phyloP scores from a whole-genome alignment of 345 rosid species.

The Gossypium sturtianum region DNA sequence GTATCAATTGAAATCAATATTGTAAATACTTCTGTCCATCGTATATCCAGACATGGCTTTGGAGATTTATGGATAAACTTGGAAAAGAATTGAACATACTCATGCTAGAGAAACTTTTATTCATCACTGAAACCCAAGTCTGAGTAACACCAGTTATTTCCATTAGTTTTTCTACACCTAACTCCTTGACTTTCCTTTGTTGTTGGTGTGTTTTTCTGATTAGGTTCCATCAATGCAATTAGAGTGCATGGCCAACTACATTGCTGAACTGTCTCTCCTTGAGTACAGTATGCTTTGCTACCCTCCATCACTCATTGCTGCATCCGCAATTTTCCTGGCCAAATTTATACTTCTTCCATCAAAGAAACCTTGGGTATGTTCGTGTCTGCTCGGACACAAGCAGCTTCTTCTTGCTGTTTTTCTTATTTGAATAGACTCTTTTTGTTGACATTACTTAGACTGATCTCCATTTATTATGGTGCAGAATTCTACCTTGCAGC shows the following conservation, averaged over 20 bases:
- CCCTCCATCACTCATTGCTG: constrained; percentile 79
- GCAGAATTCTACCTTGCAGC: constrained; percentile 78
- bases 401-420: not conserved
- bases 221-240: constrained; percentile 60
- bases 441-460: not conserved
- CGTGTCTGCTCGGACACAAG: not conserved
- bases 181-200: not conserved
- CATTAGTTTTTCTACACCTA: not conserved
- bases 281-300: constrained; percentile 73
- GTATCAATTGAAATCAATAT: too few relatives aligned
- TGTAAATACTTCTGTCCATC: too few relatives aligned
- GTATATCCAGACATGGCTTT: too few relatives aligned
- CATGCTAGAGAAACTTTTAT: too few relatives aligned
- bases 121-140: too few relatives aligned
- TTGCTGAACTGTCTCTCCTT: constrained; percentile 68
- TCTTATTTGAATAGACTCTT: not conserved
- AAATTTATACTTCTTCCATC: constrained; percentile 64
- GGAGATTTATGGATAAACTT: too few relatives aligned
- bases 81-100: too few relatives aligned
- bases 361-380: constrained; percentile 79
- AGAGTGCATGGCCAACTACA: constrained; percentile 77
- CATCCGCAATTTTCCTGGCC: constrained; percentile 83
- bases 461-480: constrained; percentile 6
- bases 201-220: constrained; percentile 1
- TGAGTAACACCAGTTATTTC: not conserved